Base-by-base conservation (phyloP, 768 basidiomycete genomes). In the Hydnomerulius pinastri region DNA sequence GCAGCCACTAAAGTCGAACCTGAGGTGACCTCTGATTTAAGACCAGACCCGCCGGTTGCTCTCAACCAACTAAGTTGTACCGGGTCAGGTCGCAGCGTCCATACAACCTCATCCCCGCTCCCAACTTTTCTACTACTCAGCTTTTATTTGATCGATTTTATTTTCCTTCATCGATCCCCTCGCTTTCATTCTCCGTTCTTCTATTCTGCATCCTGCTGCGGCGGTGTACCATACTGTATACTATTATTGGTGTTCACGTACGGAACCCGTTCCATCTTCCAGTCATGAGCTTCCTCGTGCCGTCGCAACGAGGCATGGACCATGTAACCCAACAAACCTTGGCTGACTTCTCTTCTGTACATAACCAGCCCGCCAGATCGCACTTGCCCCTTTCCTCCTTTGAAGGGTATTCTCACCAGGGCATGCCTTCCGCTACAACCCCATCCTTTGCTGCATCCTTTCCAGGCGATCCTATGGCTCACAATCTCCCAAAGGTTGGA, bases 401-500 rank as follows among this genome's bases (percentile, higher is more conserved):
- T 61, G 57, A 69, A 69, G 57, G 49, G 55, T 65, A 69, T 65
- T 53, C 69, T 39, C 62, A 64, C 59, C 66, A 66, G 48, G 47
- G 64, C 58, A 60, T 69, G 54, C 60, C 66, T 51, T 44, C 61
- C 51, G 53, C 59, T 35, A 55, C 72, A 45, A 54, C 61, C 48
- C 61, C 58, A 9, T 53, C 58, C 56, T 62, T 67, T 49, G 51
- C 64, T 41, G 44, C 56, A 46, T 59, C 60, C 58, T 64, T 64
- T 27, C 0, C 66, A 43, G 35, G 70, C 61, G 74, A 78, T 73
- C 71, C 73, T 29, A 29, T 68, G 10, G 32, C 64, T 28, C 63
- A 61, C 50, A 27, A 58, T 36, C 64, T 80, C 28, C 86, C 84
- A 53, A 82, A 80, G 68, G 64, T 85, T 53, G 86, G 85, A 54